phyloP scores from a whole-genome alignment of 345 rosid species.

The Salix suchowensis region DNA sequence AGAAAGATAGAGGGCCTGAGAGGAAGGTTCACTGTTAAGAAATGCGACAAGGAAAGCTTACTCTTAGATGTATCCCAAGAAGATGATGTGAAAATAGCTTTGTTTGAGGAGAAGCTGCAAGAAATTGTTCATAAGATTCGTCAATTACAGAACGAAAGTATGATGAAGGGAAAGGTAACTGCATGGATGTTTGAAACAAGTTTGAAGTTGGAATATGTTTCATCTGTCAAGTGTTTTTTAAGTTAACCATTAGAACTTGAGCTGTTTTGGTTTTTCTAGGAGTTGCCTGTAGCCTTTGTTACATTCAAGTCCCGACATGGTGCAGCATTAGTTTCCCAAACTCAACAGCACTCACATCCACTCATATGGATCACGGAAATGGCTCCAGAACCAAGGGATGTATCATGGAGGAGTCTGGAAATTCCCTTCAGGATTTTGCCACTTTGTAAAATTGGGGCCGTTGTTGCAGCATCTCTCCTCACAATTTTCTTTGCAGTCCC shows the following conservation, averaged over 20 bases:
- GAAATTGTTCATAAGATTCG: constrained; percentile 48
- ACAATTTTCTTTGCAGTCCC: constrained; percentile 85
- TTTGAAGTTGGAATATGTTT: no score
- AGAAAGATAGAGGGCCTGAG: constrained; percentile 44
- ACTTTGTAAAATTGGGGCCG: constrained; percentile 56
- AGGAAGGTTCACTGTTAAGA: constrained; percentile 22
- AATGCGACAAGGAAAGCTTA: constrained; percentile 27
- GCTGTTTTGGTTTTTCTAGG: constrained; percentile 36
- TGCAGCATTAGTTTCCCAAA: constrained; percentile 70
- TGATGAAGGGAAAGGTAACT: constrained; percentile 60
- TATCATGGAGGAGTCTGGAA: constrained; percentile 68
- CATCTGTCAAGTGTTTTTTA: neutral
- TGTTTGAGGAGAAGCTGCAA: constrained; percentile 57
- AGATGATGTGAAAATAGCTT: constrained; percentile 26
- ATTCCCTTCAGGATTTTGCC: constrained; percentile 49
- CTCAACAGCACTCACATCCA: constrained; percentile 83
- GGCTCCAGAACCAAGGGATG: constrained; percentile 88
- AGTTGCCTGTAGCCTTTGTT: constrained; percentile 77
- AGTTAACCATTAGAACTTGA: neutral
- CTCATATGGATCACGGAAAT: constrained; percentile 63
- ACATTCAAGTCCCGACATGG: constrained; percentile 68
- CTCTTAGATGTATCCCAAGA: constrained; percentile 24
- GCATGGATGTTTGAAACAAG: neutral
- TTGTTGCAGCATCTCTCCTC: constrained; percentile 69
- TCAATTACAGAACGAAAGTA: constrained; percentile 48